phyloP scores from a whole-genome alignment of 305 asterid species.

The Fraxinus paxiana region DNA sequence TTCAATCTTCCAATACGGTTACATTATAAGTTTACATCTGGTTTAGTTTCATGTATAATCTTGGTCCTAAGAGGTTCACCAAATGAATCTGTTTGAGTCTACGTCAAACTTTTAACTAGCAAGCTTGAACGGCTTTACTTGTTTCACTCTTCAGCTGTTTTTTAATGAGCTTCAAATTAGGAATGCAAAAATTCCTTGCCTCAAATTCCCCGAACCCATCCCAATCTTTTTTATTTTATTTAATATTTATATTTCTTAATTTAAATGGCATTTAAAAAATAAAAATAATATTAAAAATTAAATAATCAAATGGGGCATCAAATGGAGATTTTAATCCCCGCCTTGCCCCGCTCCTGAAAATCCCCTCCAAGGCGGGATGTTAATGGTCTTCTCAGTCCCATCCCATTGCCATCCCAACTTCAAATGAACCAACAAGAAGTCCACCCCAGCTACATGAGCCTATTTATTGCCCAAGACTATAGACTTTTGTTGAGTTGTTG shows the following conservation, averaged over 20 bases:
- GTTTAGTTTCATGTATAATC: background rate
- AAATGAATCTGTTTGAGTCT: background rate
- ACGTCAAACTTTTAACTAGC: background rate
- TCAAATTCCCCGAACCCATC: background rate
- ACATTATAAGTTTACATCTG: background rate
- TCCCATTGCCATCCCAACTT: background rate
- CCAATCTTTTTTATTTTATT: background rate
- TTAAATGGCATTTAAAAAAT: background rate
- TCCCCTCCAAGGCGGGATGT: background rate
- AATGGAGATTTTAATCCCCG: background rate
- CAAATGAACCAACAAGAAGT: background rate
- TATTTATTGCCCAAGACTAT: background rate
- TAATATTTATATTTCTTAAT: background rate
- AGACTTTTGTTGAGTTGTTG: background rate
- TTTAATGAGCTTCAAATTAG: background rate
- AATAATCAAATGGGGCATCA: background rate
- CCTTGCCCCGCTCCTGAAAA: background rate
- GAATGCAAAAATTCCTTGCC: background rate
- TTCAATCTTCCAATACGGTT: background rate
- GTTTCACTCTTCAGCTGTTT: background rate
- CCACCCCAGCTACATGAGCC: background rate
- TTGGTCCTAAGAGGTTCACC: background rate
- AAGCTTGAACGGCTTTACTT: background rate
- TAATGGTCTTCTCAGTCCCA: background rate
- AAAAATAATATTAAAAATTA: background rate